Base-by-base conservation (phyloP, 306 rosid species). In the Cicer arietinum region DNA sequence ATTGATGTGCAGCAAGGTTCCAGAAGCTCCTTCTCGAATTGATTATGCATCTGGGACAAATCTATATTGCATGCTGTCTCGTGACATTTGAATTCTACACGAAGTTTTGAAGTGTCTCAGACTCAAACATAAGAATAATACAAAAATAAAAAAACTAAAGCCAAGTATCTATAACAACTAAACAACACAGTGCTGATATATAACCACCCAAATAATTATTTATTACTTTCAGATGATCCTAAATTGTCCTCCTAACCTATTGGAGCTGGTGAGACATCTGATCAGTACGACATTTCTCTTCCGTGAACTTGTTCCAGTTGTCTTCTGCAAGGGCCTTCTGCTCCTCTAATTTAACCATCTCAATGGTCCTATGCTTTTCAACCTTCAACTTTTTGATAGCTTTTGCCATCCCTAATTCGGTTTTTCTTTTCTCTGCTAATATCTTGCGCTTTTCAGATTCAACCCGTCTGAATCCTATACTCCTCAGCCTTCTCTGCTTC, bases 241-340 rank as follows among this genome's bases (percentile, higher is more conserved):
- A 83, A 66, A 83, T 79, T 66, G 68, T 83, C 73, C 54, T 77
- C 80, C 85, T 85, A 69, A 75, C 70, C 59, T 86, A 88, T 43
- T 79, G 89, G 74, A 90, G 74, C 84, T 88, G 85, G 76, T 18
- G 71, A 80, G 86, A 85, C 74, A 88, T 77, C 82, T 83, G 74
- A 83, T 87, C 90, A 42, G 84, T 84, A 57, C 70, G 83, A 40
- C 59, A 44, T 84, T 89, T 86, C 83, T 86, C 96, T 75, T 83
- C 89, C 74, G 68, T 12, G 48, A 83, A 85, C 71, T 58, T 90
- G 84, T 75, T 93, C 86, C 80, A 75, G 77, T 90, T 88, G 68
- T 70, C 80, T 73, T 85, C 90, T 13, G 80, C 85, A 72, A 75
- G 84, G 7, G 69, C 85, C 79, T 80, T 86, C 81, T 84, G 92